Evolutionary conservation across 75 land plant genomes (phyloP).

Genomic region (Pinus tabuliformis): DNA sequence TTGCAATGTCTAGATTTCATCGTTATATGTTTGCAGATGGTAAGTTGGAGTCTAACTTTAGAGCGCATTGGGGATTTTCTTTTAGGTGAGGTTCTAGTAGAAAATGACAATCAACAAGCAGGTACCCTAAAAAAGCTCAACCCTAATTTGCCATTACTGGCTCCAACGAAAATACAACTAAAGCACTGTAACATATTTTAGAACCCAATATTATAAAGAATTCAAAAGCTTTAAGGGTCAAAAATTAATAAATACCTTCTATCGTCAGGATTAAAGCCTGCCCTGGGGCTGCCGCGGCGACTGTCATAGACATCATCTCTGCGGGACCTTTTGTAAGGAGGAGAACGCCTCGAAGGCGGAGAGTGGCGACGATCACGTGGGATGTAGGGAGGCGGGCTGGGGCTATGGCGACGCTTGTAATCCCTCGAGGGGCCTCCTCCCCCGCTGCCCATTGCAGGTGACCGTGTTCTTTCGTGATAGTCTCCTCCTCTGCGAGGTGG

Average conservation of each 20-base stretch:
- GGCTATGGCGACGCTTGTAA: constrained; percentile 67
- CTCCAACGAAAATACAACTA: neutral
- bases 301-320: constrained; percentile 55
- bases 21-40: neutral
- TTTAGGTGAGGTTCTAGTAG: neutral
- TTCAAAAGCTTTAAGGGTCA: neutral
- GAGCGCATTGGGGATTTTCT: neutral
- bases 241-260: constrained; percentile 15
- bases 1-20: neutral
- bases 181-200: neutral
- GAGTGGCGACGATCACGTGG: constrained; percentile 42
- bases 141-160: neutral
- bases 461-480: constrained; percentile 40
- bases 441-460: constrained; percentile 25
- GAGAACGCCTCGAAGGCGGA: constrained; percentile 46
- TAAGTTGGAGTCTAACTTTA: neutral
- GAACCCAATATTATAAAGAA: neutral
- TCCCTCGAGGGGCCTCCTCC: constrained; percentile 37
- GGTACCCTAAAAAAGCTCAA: neutral
- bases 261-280: constrained; percentile 20
- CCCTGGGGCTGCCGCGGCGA: constrained; percentile 36
- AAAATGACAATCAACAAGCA: neutral
- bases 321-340: constrained; percentile 51
- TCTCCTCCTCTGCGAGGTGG: constrained; percentile 36
- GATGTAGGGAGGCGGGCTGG: constrained; percentile 50